Evolutionary conservation across 2,329 filamentous ascomycete species (phyloP).

Genomic region (Bipolaris zeicola): DNA sequence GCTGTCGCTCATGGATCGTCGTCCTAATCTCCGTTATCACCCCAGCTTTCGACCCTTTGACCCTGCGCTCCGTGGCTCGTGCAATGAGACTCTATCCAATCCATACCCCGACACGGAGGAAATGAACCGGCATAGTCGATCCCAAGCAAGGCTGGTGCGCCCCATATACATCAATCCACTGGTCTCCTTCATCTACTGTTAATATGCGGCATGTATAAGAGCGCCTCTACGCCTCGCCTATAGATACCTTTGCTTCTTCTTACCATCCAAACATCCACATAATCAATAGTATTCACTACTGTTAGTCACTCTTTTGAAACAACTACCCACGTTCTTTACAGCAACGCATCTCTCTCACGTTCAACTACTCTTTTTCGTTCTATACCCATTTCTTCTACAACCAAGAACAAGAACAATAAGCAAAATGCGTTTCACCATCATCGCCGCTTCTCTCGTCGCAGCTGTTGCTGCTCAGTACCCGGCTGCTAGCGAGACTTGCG

Average conservation of each 20-base stretch:
- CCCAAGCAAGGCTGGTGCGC: slow-evolving; percentile 18
- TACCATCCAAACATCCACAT: slow-evolving; percentile 17
- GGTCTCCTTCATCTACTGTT: slow-evolving; percentile 15
- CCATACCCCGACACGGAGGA: slow-evolving; percentile 1
- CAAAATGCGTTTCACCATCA: slow-evolving; percentile 43
- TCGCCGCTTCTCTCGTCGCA: slow-evolving; percentile 34
- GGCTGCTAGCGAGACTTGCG: slow-evolving; percentile 29
- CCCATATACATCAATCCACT: slow-evolving; percentile 4
- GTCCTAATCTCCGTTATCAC: slow-evolving; percentile 16
- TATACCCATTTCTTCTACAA: slow-evolving; percentile 11
- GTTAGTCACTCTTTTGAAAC: slow-evolving; percentile 40
- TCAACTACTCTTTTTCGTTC: slow-evolving; percentile 12
- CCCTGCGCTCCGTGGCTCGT: slow-evolving; percentile 1
- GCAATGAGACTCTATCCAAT: slow-evolving; percentile 9
- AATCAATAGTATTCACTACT: slow-evolving; percentile 34
- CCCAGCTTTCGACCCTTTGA: slow-evolving; percentile 2
- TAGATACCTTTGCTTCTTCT: not conserved
- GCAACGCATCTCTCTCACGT: slow-evolving; percentile 3
- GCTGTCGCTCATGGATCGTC: slow-evolving; percentile 9
- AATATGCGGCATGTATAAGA: slow-evolving; percentile 26
- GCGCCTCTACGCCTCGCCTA: slow-evolving; percentile 7
- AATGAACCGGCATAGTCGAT: slow-evolving; percentile 8
- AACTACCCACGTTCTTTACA: slow-evolving; percentile 20
- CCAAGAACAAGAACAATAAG: slow-evolving; percentile 11
- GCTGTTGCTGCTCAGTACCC: slow-evolving; percentile 32